Conservation (phyloP, 129 eudicot genomes). For the Saussurea involucrata region DNA sequence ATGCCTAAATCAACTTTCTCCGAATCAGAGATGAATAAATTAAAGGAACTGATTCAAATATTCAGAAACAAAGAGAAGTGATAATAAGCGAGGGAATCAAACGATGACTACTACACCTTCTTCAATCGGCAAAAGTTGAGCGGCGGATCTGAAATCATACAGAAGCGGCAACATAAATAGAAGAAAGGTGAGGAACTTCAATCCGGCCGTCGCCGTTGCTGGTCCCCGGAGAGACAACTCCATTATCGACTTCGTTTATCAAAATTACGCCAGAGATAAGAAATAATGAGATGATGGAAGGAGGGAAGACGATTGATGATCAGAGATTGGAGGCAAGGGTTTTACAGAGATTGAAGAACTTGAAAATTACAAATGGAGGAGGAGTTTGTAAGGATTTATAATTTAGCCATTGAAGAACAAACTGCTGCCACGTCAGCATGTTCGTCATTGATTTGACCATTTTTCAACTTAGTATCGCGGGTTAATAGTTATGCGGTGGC, state of each 20-base stretch:
- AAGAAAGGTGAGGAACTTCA: neutral
- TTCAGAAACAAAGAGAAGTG: neutral
- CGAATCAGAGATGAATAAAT: neutral
- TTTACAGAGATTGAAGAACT: neutral
- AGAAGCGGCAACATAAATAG: constrained; percentile 8
- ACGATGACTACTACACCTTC: constrained; percentile 29
- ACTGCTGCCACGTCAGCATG: neutral
- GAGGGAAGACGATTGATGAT: neutral
- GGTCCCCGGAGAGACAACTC: constrained; percentile 12
- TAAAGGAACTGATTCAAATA: neutral
- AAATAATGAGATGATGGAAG: neutral
- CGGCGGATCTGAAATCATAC: constrained; percentile 23
- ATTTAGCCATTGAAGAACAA: neutral
- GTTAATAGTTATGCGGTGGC: constrained; percentile 5
- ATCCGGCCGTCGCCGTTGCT: constrained; percentile 19
- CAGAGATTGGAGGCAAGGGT: neutral
- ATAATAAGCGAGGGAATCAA: neutral
- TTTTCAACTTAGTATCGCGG: constrained; percentile 16
- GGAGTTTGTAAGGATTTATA: constrained; percentile 8
- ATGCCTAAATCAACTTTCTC: neutral
- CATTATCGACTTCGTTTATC: neutral
- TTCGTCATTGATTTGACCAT: constrained; percentile 18
- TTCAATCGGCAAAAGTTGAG: constrained; percentile 49
- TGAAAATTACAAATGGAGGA: neutral
- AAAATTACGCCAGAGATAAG: constrained; percentile 3